A percentile compares a stretch with the other conserved stretches of the same genome.
phyloP scores from a whole-genome alignment of 1,284 basidiomycete genomes.

The Apiotrichum montevideense region DNA sequence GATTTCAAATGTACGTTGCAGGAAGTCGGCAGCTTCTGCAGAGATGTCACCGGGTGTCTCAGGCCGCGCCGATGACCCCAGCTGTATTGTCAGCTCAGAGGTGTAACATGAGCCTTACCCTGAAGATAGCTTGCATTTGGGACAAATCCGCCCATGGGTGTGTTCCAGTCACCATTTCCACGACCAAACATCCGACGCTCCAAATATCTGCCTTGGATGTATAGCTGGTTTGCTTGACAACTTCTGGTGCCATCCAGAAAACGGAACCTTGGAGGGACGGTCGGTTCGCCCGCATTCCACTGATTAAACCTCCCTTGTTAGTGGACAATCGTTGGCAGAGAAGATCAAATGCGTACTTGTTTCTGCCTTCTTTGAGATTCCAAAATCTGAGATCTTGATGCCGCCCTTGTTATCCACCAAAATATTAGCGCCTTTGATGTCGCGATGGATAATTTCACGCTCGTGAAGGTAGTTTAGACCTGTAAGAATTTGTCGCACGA shows the following conservation, averaged over 20 bases:
- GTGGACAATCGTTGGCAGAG: neutral
- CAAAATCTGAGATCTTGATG: conserved; percentile 93
- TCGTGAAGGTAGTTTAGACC: conserved; percentile 93
- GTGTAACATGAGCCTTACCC: conserved; percentile 52
- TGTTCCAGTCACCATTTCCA: conserved; percentile 97
- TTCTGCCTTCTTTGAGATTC: conserved; percentile 96
- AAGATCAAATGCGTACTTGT: conserved; percentile 59
- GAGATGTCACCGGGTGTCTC: conserved; percentile 83
- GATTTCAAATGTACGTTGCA: conserved; percentile 76
- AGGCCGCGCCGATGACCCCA: conserved; percentile 77
- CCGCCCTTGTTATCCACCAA: conserved; percentile 98
- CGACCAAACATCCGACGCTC: conserved; percentile 94
- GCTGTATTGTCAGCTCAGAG: conserved; percentile 51
- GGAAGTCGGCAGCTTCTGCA: conserved; percentile 73
- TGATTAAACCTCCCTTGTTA: conserved; percentile 58
- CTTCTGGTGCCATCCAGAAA: conserved; percentile 99
- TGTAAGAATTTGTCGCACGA: conserved; percentile 86
- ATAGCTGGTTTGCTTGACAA: conserved; percentile 88
- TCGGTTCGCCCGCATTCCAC: conserved; percentile 70
- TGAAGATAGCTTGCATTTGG: conserved; percentile 99
- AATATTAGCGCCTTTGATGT: conserved; percentile 98
- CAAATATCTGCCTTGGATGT: conserved; percentile 96
- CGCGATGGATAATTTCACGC: conserved; percentile 96
- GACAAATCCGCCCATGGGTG: conserved; percentile 95
- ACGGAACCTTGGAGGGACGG: conserved; percentile 94